A percentile compares a stretch with the other conserved stretches of the same genome.
phyloP scores from a whole-genome alignment of 345 rosid genomes.

The Balakata baccata region DNA sequence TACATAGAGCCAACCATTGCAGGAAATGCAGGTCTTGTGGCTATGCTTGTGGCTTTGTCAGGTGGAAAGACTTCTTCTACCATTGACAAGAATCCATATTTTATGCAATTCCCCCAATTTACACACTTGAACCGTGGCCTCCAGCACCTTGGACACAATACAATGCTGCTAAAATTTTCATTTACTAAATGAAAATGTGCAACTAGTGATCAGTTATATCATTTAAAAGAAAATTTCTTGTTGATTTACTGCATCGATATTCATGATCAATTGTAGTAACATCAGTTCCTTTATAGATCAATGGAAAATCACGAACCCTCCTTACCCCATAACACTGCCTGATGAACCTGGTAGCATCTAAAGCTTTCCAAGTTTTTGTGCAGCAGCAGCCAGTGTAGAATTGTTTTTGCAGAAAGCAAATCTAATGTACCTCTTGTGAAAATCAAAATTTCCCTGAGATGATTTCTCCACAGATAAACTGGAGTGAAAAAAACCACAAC shows the following conservation, averaged over 20 bases:
- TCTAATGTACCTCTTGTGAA: conserved; percentile 41
- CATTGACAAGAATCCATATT: conserved; percentile 26
- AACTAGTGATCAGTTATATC: neutral
- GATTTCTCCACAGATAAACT: conserved; percentile 13
- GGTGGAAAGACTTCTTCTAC: conserved; percentile 1
- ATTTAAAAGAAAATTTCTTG: neutral
- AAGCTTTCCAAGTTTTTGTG: conserved; percentile 34
- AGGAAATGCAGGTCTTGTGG: conserved; percentile 28
- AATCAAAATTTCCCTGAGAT: conserved; percentile 1
- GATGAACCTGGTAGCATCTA: conserved; percentile 12
- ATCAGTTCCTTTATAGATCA: neutral
- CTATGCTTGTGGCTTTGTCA: conserved; percentile 23
- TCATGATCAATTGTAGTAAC: neutral
- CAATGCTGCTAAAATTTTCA: neutral
- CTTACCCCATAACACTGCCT: neutral
- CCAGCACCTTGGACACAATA: conserved; percentile 12
- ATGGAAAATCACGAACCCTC: neutral
- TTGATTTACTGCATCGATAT: neutral
- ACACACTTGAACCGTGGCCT: conserved; percentile 7
- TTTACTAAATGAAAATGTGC: neutral
- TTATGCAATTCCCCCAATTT: conserved; percentile 17
- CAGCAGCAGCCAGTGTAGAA: conserved; percentile 46
- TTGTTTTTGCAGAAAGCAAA: conserved; percentile 60
- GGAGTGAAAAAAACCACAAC: conserved; percentile 47
- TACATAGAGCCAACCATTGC: conserved; percentile 24